A percentile compares a stretch with the other conserved stretches of the same genome.
Evolutionary conservation across 768 basidiomycete genomes (phyloP).

Genomic region (Pleurotus salmoneostramineus): DNA sequence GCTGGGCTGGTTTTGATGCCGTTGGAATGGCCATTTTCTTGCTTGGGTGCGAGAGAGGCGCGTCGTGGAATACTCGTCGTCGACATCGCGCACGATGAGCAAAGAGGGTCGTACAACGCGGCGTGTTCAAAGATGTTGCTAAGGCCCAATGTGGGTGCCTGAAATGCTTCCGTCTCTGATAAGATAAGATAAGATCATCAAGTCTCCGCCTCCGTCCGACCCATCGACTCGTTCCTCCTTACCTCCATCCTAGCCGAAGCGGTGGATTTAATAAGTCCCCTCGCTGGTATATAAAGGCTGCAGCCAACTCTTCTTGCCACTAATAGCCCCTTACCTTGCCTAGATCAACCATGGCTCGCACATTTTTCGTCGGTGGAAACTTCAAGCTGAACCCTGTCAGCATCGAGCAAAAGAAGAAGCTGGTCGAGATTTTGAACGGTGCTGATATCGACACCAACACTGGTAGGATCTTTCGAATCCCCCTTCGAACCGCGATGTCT

Average conservation of each 20-base stretch:
- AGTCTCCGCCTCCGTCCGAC: not conserved
- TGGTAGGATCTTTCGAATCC: slow-evolving; percentile 43
- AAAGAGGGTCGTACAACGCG: not conserved
- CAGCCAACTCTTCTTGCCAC: not conserved
- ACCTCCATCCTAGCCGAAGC: not conserved
- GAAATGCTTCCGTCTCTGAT: not conserved
- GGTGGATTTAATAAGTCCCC: not conserved
- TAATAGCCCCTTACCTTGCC: not conserved
- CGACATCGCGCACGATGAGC: slow-evolving; percentile 1
- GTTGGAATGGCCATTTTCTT: not conserved
- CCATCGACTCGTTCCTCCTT: slow-evolving; percentile 3
- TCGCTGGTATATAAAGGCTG: not conserved
- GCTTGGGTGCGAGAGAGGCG: not conserved
- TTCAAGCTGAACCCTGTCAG: slow-evolving; percentile 95
- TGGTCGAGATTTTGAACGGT: slow-evolving; percentile 71
- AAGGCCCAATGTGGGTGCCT: not conserved
- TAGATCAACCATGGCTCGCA: slow-evolving; percentile 54
- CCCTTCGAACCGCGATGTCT: not conserved
- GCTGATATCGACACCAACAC: slow-evolving; percentile 74
- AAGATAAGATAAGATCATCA: slow-evolving; percentile 1
- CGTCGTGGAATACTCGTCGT: slow-evolving; percentile 2
- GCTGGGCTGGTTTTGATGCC: slow-evolving; percentile 2
- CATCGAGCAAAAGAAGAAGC: slow-evolving; percentile 54
- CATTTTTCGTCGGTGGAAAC: slow-evolving; percentile 96
- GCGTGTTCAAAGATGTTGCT: not conserved